Evolutionary conservation across 768 basidiomycete genomes (phyloP).

Genomic region (Fistulinella prunicolor): DNA sequence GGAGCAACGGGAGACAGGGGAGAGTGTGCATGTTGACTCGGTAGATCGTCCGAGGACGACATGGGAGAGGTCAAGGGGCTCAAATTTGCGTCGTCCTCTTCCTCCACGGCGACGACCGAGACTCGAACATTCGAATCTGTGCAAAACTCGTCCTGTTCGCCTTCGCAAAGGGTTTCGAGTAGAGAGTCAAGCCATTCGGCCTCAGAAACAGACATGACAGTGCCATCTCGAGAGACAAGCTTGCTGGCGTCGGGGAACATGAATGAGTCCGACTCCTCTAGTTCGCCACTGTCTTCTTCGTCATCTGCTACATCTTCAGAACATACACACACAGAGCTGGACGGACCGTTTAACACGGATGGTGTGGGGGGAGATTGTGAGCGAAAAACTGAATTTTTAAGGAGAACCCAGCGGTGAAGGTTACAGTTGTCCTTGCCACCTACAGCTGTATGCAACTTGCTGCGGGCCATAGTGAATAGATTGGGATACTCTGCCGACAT

Average conservation of each 20-base stretch:
- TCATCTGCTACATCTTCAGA: slow-evolving; percentile 42
- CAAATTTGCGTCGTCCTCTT: slow-evolving; percentile 54
- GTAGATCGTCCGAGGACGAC: slow-evolving; percentile 76
- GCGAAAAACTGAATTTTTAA: slow-evolving; percentile 77
- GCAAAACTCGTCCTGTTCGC: slow-evolving; percentile 60
- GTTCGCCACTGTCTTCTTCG: slow-evolving; percentile 46
- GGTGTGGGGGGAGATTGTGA: slow-evolving; percentile 44
- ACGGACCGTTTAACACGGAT: slow-evolving; percentile 20
- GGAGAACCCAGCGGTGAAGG: slow-evolving; percentile 83
- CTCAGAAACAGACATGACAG: slow-evolving; percentile 52
- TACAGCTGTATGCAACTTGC: slow-evolving; percentile 67
- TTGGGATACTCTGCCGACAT: slow-evolving; percentile 50
- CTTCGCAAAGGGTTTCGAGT: slow-evolving; percentile 69
- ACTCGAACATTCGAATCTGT: slow-evolving; percentile 44
- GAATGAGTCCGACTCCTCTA: slow-evolving; percentile 60
- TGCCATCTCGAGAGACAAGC: slow-evolving; percentile 37
- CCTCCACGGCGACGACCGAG: slow-evolving; percentile 51
- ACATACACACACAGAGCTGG: slow-evolving; percentile 27
- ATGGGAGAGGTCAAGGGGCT: slow-evolving; percentile 68
- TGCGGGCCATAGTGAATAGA: slow-evolving; percentile 64
- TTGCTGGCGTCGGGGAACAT: slow-evolving; percentile 78
- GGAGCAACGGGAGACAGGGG: slow-evolving; percentile 45
- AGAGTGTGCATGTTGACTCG: slow-evolving; percentile 49
- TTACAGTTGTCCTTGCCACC: slow-evolving; percentile 64
- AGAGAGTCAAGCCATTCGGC: slow-evolving; percentile 82